Evolutionary conservation across 75 land plant species (phyloP), one percentile per base, ranked within the genome.

Genomic region (Pinus albicaulis): DNA sequence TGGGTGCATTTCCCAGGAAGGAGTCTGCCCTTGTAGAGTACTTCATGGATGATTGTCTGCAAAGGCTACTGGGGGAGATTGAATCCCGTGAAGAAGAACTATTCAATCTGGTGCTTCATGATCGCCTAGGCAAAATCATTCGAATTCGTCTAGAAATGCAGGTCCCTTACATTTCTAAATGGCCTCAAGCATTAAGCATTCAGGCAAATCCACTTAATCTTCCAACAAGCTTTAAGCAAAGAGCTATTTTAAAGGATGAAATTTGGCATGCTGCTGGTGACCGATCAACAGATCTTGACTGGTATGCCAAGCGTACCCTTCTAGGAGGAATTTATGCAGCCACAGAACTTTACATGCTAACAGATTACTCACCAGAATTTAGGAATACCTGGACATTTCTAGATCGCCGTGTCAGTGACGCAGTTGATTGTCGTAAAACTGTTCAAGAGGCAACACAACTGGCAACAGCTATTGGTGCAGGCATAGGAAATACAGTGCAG

Each of bases 181-280:
- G 98, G 98, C 85, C 98, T 57, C 94, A 93, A 79, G 98, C 96
- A 62, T 89, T 95, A 22, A 93, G 94, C 78, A 91, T 95, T 38
- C 94, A 95, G 90, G 96, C 99, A 59, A 89, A 85, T 64, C 99
- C 96, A 56, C 41, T 77, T 20, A 96, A 93, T 76, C 57, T 89
- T n/a, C 85, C 94, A 48, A 86, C 89, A 34, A 88, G 92, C 69
- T 83, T 96, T 80, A 96, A 96, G 81, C 99, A 96, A 69, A 80
- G 99, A 53, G 96, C 96, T 15, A 73, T 90, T 80, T 79, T 96
- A 28, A 76, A 93, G 79, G 99, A 96, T 87, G 99, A 96, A 76
- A 91, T 96, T 41, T 96, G 96, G 99, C 99, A 96, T 91, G 89
- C 88, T 77, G 91, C 80, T 57, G 96, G 92, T 15, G 94, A 92